Evolutionary conservation across 495 filamentous ascomycete species (phyloP).

Genomic region (Podospora comata): DNA sequence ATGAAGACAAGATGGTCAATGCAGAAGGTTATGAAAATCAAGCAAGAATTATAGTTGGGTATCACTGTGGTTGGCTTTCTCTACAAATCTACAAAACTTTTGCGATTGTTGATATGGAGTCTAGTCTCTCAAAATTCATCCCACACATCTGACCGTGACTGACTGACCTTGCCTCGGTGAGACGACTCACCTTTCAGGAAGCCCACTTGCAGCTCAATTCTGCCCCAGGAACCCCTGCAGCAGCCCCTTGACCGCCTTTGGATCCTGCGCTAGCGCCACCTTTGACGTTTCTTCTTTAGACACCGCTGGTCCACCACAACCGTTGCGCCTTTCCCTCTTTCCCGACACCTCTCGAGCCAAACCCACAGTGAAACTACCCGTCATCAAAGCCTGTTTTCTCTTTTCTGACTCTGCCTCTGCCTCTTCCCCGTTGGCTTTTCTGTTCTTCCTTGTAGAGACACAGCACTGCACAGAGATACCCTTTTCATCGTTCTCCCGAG

Average conservation of each 20-base stretch:
- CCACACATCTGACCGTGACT: background rate
- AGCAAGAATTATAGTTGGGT: background rate
- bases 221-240: constrained; percentile 1
- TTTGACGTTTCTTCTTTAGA: constrained; percentile 4
- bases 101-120: background rate
- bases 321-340: constrained; percentile 8
- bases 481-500: background rate
- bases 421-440: background rate
- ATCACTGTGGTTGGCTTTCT: background rate
- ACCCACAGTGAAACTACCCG: constrained; percentile 9
- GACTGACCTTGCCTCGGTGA: background rate
- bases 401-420: constrained; percentile 1
- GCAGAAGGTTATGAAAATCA: background rate
- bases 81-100: background rate
- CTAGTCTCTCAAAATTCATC: constrained; percentile 10
- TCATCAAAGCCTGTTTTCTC: background rate
- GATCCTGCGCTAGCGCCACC: constrained; percentile 1
- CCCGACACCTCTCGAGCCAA: background rate
- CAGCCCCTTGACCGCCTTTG: constrained; percentile 12
- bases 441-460: constrained; percentile 2
- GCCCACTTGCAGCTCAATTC: background rate
- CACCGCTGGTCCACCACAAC: background rate
- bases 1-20: background rate
- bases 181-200: background rate
- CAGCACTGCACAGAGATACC: background rate